Base-by-base conservation (phyloP, 768 basidiomycete genomes). In the Suillus decipiens region DNA sequence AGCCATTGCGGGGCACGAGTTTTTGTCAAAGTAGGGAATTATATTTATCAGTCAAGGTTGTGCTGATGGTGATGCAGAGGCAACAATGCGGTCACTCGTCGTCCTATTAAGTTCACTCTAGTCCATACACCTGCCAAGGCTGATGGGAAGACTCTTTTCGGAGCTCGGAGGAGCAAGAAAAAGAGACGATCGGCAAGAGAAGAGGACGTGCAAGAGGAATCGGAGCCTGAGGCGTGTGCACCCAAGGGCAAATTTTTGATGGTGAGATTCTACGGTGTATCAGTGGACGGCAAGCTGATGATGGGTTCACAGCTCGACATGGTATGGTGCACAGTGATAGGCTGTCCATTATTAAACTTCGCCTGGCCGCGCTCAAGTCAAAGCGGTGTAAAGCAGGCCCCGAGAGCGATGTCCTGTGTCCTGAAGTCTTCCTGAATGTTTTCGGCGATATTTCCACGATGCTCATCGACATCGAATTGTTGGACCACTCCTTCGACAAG, bases 401-500 rank as follows among this genome's bases (percentile, higher is more conserved):
- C 7, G 88, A 94, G 63, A 94, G 86, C 67, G 91, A 95, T 60
- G 85, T 88, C 12, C 84, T 99, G 71, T 99, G 97, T 73, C 97
- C 97, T 0, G 97, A 99, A 75, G 92, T 93, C 0, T 99, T 99
- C 86, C 83, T 99, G 66, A 90, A 94, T 69, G 94, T 96, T 31
- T 95, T 99, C 24, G 95, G 96, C 3, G 93, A 95, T 72, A 98
- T 96, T 0, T 93, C 95, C 3, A 88, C 96, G 3, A 94, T 98
- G 90, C 99, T 99, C 76, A 97, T 99, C 82, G 97, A 95, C 78
- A 97, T 99, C 64, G 97, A 99, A 74, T 82, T 99, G 11, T 84
- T 99, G 1, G 96, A 97, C 70, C 96, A 98, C 69, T 99, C 99
- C 83, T 99, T 99, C 82, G 97, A 99, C 71, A 94, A 96, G 82